Evolutionary conservation across 495 filamentous ascomycete genomes (phyloP), one percentile per base, ranked within the genome.

Genomic region (Glarea lozoyensis): DNA sequence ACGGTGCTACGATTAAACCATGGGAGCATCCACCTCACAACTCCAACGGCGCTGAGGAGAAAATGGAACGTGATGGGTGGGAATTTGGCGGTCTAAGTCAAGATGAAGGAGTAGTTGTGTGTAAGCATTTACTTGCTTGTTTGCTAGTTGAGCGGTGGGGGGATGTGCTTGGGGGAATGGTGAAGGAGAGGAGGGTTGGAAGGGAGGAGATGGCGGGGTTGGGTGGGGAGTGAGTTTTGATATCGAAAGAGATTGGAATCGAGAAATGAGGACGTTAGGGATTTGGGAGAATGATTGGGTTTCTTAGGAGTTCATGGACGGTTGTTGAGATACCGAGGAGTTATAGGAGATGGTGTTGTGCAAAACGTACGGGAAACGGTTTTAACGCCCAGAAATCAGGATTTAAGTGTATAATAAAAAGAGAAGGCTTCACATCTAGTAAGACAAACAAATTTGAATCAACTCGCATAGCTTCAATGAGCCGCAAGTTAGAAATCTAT

Each of bases 121-220:
- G 90, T 57, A 95, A 96, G 63, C 90, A 97, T 61, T 53, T 96
- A 13, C 67, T 97, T 19, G 90, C 90, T 15, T 90, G 86, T 62
- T 54, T 89, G 37, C 53, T 97, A 49, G 79, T 69, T n/a, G 83
- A 81, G 60, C 60, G 73, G 29, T 88, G 85, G 64, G 51, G 52
- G 1, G 61, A 41, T 3, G 55, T 84, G 22, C 70, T 88, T 42
- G 67, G 67, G 10, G 47, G 54, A 3, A 72, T 73, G 52, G 69
- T 79, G 30, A 69, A 67, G 27, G 67, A 75, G 55, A 68, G 66
- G 50, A 45, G 55, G 37, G 69, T 82, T 15, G 60, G 69, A 30
- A 65, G 65, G 43, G 80, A 79, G 52, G 84, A 88, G 66, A 66
- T 84, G 67, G 88, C 82, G 13, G 90, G 82, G 16, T 75, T 84